Evolutionary conservation across 2,329 filamentous ascomycete species (phyloP).

Genomic region (Hypoxylon rubiginosum): DNA sequence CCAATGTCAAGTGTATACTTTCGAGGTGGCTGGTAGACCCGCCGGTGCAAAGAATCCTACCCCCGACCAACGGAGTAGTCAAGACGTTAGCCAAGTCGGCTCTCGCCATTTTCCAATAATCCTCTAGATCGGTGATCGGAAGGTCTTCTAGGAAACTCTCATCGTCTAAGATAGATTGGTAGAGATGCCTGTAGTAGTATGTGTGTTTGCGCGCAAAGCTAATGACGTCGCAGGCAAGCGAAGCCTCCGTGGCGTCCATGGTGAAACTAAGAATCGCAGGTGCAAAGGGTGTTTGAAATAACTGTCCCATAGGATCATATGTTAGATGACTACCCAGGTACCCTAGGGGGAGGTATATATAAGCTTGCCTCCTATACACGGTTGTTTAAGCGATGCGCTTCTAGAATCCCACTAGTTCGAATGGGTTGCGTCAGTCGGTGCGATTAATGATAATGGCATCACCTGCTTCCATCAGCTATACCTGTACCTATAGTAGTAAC

Average conservation of each 20-base stretch:
- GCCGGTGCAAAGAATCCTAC: neutral
- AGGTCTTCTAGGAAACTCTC: constrained; percentile 13
- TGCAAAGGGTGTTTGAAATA: neutral
- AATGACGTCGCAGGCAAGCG: neutral
- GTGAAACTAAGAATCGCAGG: neutral
- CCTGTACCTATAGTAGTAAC: neutral
- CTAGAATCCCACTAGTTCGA: neutral
- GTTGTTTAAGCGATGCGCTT: neutral
- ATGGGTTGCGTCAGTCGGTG: neutral
- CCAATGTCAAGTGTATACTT: neutral
- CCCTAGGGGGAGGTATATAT: neutral
- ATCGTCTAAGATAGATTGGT: constrained; percentile 1
- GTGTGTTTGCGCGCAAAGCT: constrained; percentile 12
- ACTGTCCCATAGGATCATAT: neutral
- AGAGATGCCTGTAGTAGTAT: constrained; percentile 7
- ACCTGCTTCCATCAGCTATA: neutral
- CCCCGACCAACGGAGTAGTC: constrained; percentile 7
- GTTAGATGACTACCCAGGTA: no score
- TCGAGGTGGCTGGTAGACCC: neutral
- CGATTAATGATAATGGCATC: neutral
- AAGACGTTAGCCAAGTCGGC: constrained; percentile 3
- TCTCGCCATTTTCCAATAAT: constrained; percentile 17
- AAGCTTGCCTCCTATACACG: neutral
- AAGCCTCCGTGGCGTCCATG: constrained; percentile 7
- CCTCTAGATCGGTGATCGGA: constrained; percentile 1